Base-by-base conservation (phyloP, 805 yeast genomes). In the Monosporozyma aerobia region DNA sequence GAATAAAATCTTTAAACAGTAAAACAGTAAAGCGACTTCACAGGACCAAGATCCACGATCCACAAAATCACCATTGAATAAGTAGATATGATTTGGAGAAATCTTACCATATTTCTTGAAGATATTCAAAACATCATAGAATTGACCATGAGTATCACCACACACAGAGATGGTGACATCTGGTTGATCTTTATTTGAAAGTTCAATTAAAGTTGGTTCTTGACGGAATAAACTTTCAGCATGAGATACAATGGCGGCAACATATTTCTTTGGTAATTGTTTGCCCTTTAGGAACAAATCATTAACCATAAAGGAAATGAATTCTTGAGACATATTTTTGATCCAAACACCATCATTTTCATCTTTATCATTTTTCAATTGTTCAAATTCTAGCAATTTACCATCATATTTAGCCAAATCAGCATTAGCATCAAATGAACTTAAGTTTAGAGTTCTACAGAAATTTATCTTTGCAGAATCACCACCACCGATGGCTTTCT, bases 31-130 rank as follows among this genome's bases (percentile, higher is more conserved):
- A 1, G 97, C 97, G 47, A 94, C 96, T 67, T 94, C 99, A 64
- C 96, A 87, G 3, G 97, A 89, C 98, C 99, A 92, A 16, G 96
- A 87, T 5, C 99, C 99, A 63, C 99, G 78, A 68, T 94, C 99
- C 3, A 94, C 99, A 70, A 94, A 92, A 70, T 94, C 99, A 45
- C 99, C 99, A 63, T 94, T 94, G 74, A 94, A 92, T 48, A 94
- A 70, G 65, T 87, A 94, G 4, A 82, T 76, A 65, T 90, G 97
- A 1, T 59, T 51, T 9, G 54, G 47, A 2, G 76, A 73, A 0
- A 92, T 95, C 59, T 75, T 70, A 14, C 98, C 98, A 63, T 82
- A 90, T 45, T 66, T 75, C 35, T 77, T 68, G 69, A 94, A 92
- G 51, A 94, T 76, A 64, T 90, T 85, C 62, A 92, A 70, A 50